phyloP scores from a whole-genome alignment of 208 protist genomes.

The Trypanosoma scelopori region DNA sequence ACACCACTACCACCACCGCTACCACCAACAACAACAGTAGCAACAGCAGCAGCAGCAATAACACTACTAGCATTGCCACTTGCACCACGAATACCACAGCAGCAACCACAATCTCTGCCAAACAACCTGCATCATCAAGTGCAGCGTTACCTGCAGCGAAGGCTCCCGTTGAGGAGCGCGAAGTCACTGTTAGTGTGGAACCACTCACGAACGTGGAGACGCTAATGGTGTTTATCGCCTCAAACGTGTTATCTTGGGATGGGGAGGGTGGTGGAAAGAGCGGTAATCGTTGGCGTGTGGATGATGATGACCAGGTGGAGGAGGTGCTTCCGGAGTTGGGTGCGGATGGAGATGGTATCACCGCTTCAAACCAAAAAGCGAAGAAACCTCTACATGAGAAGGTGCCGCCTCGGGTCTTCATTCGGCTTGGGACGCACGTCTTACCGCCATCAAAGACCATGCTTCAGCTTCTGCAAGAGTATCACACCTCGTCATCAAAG shows the following conservation, averaged over 20 bases:
- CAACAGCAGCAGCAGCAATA: background rate
- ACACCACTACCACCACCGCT: background rate
- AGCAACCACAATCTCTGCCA: too few relatives aligned
- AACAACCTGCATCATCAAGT: background rate
- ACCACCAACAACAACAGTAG: too few relatives aligned
- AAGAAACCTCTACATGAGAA: conserved; percentile 19
- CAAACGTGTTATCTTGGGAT: conserved; percentile 25
- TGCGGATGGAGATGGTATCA: conserved; percentile 8
- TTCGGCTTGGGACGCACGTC: conserved; percentile 64
- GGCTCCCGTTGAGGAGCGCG: background rate
- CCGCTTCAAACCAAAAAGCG: background rate
- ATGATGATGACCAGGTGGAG: conserved; percentile 32
- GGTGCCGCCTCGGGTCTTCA: conserved; percentile 30
- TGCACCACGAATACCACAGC: background rate
- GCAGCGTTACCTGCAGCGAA: conserved; percentile 8
- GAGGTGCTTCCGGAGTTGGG: conserved; percentile 36
- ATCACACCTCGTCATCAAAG: conserved; percentile 18
- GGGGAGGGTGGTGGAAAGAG: background rate
- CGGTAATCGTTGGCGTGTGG: conserved; percentile 1
- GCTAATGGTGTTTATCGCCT: conserved; percentile 33
- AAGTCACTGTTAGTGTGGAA: conserved; percentile 33
- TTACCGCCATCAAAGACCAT: conserved; percentile 80
- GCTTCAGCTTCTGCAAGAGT: conserved; percentile 64
- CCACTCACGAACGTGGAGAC: conserved; percentile 36
- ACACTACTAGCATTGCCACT: background rate